phyloP scores from a whole-genome alignment of 306 rosid genomes.

The Datisca glomerata region DNA sequence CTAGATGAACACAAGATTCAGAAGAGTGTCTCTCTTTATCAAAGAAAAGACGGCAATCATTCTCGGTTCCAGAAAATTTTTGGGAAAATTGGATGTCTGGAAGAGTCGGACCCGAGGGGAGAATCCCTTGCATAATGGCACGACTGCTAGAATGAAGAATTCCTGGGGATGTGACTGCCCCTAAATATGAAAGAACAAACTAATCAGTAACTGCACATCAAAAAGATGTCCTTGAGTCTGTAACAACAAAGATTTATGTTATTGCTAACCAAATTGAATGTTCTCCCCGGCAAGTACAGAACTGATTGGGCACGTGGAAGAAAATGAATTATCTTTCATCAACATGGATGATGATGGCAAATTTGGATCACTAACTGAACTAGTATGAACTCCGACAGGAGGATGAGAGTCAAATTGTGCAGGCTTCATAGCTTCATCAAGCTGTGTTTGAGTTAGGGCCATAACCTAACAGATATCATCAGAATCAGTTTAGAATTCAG shows the following conservation, averaged over 20 bases:
- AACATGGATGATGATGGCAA: slow-evolving; percentile 62
- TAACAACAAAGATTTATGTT: neutral
- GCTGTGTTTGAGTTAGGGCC: slow-evolving; percentile 83
- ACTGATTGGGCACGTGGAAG: slow-evolving; percentile 70
- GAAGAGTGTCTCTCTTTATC: slow-evolving; percentile 54
- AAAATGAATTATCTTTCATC: slow-evolving; percentile 51
- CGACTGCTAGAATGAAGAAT: slow-evolving; percentile 54
- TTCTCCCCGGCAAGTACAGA: slow-evolving; percentile 97
- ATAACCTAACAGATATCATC: slow-evolving; percentile 49
- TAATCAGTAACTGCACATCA: slow-evolving; percentile 10
- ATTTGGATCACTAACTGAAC: slow-evolving; percentile 42
- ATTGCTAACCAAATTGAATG: slow-evolving; percentile 89
- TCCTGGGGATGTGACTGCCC: slow-evolving; percentile 95
- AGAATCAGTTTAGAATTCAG: too few species aligned
- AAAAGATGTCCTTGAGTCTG: slow-evolving; percentile 8
- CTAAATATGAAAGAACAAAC: slow-evolving; percentile 25
- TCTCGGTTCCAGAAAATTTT: slow-evolving; percentile 48
- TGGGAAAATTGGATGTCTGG: slow-evolving; percentile 53
- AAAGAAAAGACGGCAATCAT: slow-evolving; percentile 54
- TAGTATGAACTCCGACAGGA: slow-evolving; percentile 41
- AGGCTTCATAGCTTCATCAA: slow-evolving; percentile 92
- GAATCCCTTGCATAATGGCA: slow-evolving; percentile 54
- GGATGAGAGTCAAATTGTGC: slow-evolving; percentile 63
- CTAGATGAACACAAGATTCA: slow-evolving; percentile 47
- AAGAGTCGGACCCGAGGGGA: slow-evolving; percentile 47